Evolutionary conservation across 2,329 filamentous ascomycete genomes (phyloP).

Genomic region (Arthrobotrys iridis): DNA sequence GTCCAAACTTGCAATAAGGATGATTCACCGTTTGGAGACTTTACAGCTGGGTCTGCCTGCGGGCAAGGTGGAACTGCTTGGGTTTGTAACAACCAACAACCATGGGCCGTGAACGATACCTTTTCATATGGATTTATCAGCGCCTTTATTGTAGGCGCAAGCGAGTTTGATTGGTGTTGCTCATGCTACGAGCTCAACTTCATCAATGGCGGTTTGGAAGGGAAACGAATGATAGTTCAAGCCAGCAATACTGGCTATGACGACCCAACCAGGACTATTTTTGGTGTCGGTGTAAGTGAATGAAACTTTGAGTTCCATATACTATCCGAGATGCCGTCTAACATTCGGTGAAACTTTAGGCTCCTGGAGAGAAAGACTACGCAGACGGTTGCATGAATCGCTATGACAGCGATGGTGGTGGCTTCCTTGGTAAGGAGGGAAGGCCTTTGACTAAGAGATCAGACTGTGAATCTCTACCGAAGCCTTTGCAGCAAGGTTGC

Average conservation of each 20-base stretch:
- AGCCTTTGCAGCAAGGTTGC: constrained; percentile 68
- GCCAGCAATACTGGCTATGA: constrained; percentile 70
- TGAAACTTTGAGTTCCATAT: neutral
- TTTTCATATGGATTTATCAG: constrained; percentile 67
- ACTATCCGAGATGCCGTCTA: neutral
- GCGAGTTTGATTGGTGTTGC: constrained; percentile 72
- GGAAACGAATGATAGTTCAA: constrained; percentile 73
- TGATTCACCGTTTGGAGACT: constrained; percentile 38
- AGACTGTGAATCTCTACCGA: constrained; percentile 68
- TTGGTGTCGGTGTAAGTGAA: constrained; percentile 63
- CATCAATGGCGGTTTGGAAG: constrained; percentile 64
- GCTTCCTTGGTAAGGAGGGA: constrained; percentile 40
- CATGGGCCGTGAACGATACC: constrained; percentile 70
- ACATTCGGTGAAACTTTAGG: constrained; percentile 9
- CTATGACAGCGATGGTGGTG: constrained; percentile 25
- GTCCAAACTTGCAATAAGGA: constrained; percentile 56
- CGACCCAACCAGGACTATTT: constrained; percentile 69
- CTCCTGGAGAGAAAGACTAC: constrained; percentile 40
- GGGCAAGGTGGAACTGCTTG: constrained; percentile 70
- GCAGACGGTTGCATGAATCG: constrained; percentile 40
- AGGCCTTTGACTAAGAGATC: constrained; percentile 65
- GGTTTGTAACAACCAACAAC: constrained; percentile 71
- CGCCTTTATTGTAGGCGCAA: constrained; percentile 67
- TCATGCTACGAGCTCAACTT: constrained; percentile 72
- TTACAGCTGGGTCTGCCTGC: constrained; percentile 60